phyloP scores from a whole-genome alignment of 1,139 yeast species.

The Blastobotrys proliferans region DNA sequence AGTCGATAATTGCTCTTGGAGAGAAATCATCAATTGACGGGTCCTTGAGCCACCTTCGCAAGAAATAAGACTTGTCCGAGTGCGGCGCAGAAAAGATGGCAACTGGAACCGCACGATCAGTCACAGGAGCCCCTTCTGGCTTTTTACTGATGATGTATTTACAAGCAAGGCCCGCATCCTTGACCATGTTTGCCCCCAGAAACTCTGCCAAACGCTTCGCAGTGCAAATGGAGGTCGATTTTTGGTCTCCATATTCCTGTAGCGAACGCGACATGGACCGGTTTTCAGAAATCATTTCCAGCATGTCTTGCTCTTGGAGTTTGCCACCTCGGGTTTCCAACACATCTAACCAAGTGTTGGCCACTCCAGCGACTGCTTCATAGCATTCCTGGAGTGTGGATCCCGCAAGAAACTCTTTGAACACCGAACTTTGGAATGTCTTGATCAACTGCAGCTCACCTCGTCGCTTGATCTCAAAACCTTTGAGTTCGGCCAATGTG shows the following conservation, averaged over 20 bases:
- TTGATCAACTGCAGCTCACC: conserved; percentile 94
- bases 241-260: conserved; percentile 84
- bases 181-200: conserved; percentile 95
- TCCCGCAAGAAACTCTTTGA: conserved; percentile 87
- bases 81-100: conserved; percentile 87
- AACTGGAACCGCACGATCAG: conserved; percentile 95
- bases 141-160: conserved; percentile 85
- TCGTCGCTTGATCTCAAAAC: conserved; percentile 93
- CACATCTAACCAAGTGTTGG: conserved; percentile 94
- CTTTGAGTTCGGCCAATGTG: conserved; percentile 88
- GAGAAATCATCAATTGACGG: conserved; percentile 77
- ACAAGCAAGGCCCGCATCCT: conserved; percentile 94
- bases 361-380: conserved; percentile 84
- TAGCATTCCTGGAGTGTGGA: conserved; percentile 74
- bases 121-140: conserved; percentile 84
- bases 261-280: conserved; percentile 92
- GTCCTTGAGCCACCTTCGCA: conserved; percentile 85
- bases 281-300: conserved; percentile 93
- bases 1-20: conserved; percentile 84
- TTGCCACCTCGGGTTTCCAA: conserved; percentile 81
- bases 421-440: conserved; percentile 91
- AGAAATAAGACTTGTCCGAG: conserved; percentile 53
- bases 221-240: conserved; percentile 93
- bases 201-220: conserved; percentile 92
- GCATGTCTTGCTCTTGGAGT: conserved; percentile 89